Conservation (phyloP, 1,139 yeast species). For the Pneumocystis canis region DNA sequence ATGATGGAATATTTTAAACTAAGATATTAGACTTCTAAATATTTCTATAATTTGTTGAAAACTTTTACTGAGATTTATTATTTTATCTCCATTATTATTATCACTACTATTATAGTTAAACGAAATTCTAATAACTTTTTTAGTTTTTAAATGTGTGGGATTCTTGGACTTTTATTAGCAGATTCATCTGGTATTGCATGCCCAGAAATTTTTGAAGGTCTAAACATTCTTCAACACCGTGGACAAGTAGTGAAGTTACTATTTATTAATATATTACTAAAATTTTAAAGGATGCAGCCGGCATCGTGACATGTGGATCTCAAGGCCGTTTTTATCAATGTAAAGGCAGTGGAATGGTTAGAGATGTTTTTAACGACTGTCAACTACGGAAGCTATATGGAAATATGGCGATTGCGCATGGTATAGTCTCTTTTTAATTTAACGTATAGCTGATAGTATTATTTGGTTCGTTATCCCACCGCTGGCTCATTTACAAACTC, state of each 20-base stretch:
- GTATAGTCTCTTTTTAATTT: constrained; percentile 3
- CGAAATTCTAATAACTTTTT: neutral
- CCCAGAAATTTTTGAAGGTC: constrained; percentile 82
- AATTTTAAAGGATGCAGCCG: constrained; percentile 65
- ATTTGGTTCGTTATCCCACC: constrained; percentile 72
- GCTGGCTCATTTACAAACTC: constrained; percentile 96
- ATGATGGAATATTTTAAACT: neutral
- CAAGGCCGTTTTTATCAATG: constrained; percentile 92
- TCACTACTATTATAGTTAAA: neutral
- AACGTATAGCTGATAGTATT: neutral
- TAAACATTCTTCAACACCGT: constrained; percentile 86
- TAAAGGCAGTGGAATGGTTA: constrained; percentile 97
- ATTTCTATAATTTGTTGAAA: neutral
- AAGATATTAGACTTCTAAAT: constrained; percentile 3
- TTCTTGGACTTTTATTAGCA: constrained; percentile 73
- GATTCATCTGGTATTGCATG: constrained; percentile 64
- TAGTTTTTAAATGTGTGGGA: constrained; percentile 63
- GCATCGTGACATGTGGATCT: constrained; percentile 88
- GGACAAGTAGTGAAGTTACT: constrained; percentile 40
- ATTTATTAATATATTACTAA: constrained; percentile 9
- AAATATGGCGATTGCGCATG: constrained; percentile 87
- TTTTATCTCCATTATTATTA: neutral
- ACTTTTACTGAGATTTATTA: neutral
- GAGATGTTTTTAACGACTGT: constrained; percentile 77
- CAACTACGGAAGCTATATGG: constrained; percentile 74